Evolutionary conservation across 2,329 filamentous ascomycete genomes (phyloP), one percentile per base, ranked within the genome.

Genomic region (Aureobasidium musti): DNA sequence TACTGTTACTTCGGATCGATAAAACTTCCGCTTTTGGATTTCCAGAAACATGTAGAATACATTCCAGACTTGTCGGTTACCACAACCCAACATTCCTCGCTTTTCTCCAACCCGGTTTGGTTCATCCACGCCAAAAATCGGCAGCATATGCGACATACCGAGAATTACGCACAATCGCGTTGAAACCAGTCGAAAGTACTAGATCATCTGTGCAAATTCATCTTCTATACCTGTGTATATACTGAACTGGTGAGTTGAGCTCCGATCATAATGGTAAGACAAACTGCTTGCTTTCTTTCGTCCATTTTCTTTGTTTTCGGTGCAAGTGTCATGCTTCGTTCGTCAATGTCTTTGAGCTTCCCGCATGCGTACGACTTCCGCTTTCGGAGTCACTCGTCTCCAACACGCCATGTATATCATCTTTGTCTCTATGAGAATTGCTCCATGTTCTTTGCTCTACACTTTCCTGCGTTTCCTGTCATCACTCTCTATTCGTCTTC

Each of bases 351-450:
- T 65, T 56, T 56, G 61, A 47, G 26, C 14, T 28, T 54, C 28
- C 61, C 61, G 61, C 26, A 65, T 65, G 49, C 50, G 61, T 65
- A 41, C 30, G n/a, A 2, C 45, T 65, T 65, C 61, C 61, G 50
- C 33, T 65, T 56, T 65, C 61, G 61, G 53, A 28, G 5, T 17
- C 21, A 35, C 19, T 47, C 23, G 5, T 56, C 37, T 56, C 14
- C 50, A 23, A 26, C n/a, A 11, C 28, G 21, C n/a, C 10, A 19
- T 56, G 26, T 65, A 65, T 65, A 65, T 65, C 50, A 65, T 56
- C 61, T 65, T 65, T 65, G 61, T 65, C 61, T 39, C n/a, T 3
- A 45, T 35, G 28, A 4, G 50, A 19, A 14, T 17, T 13, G 33
- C 30, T 56, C 50, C 33, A 10, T n/a, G n/a, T 56, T 65, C 61